Base-by-base conservation (phyloP, 208 protist species). In the Trypanosoma conorhini region DNA sequence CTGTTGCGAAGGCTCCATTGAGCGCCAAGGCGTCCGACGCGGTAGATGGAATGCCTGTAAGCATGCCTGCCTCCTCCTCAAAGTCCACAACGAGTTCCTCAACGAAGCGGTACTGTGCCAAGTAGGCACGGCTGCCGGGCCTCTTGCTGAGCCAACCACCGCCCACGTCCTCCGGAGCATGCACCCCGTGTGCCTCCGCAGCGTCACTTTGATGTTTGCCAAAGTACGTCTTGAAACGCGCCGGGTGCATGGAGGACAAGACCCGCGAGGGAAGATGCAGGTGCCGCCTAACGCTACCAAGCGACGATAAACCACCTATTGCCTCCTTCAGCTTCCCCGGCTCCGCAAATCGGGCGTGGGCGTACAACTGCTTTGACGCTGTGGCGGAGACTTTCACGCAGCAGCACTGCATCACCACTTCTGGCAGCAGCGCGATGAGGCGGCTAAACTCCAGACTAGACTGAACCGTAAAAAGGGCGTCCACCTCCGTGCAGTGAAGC, bases 71-170 rank as follows among this genome's bases (percentile, higher is more conserved):
- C 24, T 78, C 76, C 59, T 91, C 81, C 57, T 86, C 76, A 79
- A 83, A 91, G n/a, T 91, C 80, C 30, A 79, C 57, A 64, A 87
- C 54, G 33, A 84, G 44, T 69, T 91, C 85, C 75, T 91, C 79
- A 50, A 91, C 80, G 67, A 85, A 86, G 60, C 84, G 84, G 44
- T 80, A 85, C 59, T 80, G 74, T 21, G 76, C 71, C 51, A 79
- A 82, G 67, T 80, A 77, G 28, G 42, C 56, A 48, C 52, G 51
- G 56, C 59, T 62, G 10, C 62, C 63, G 10, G 56, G 46, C 12
- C 8, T 62, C 22, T 62, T 64, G 64, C 19, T 60, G 5, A 57
- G n/a, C 24, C 24, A 17, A 26, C 26, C 19, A 31, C 44, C 55
- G 26, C 46, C 21, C 5, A 31, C 24, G 51, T 60, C 17, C 44